A percentile compares a stretch with the other conserved stretches of the same genome.
Evolutionary conservation across 2,329 filamentous ascomycete species (phyloP).

Genomic region (Chrysosporium keratinophilum): DNA sequence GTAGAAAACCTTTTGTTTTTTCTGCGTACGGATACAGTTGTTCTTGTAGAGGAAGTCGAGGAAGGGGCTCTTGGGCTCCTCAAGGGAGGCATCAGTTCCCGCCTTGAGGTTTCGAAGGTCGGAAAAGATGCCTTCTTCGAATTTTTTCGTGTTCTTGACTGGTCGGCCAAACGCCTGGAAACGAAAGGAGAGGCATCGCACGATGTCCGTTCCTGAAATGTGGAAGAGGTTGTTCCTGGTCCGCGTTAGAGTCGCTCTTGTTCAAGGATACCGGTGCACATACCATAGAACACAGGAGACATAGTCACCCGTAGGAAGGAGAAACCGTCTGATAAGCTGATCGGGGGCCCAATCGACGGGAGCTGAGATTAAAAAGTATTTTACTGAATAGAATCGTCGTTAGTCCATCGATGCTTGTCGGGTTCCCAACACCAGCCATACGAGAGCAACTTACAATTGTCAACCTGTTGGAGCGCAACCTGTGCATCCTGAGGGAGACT

Average conservation of each 20-base stretch:
- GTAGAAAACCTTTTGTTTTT: slow-evolving; percentile 99
- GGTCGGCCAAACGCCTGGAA: slow-evolving; percentile 98
- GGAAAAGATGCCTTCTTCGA: slow-evolving; percentile 98
- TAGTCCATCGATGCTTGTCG: background rate
- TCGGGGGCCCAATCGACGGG: slow-evolving; percentile 96
- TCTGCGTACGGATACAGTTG: slow-evolving; percentile 98
- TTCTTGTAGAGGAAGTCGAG: slow-evolving; percentile 99
- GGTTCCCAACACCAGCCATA: background rate
- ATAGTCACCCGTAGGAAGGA: slow-evolving; percentile 95
- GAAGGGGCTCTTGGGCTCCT: slow-evolving; percentile 97
- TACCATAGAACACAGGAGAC: slow-evolving; percentile 94
- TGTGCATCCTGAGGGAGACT: slow-evolving; percentile 92
- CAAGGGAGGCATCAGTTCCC: slow-evolving; percentile 91
- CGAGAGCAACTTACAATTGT: slow-evolving; percentile 63
- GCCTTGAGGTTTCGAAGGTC: slow-evolving; percentile 97
- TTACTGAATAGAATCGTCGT: slow-evolving; percentile 50
- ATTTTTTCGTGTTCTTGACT: slow-evolving; percentile 99
- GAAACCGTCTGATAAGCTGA: slow-evolving; percentile 90
- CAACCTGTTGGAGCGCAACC: slow-evolving; percentile 94
- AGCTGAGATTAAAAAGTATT: slow-evolving; percentile 98
- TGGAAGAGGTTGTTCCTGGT: slow-evolving; percentile 93
- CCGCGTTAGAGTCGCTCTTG: slow-evolving; percentile 5
- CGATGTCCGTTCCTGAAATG: slow-evolving; percentile 97
- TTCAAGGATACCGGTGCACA: slow-evolving; percentile 21
- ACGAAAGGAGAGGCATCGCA: slow-evolving; percentile 92